These are phyloP conservation scores for Ophiosphaerella herpotricha DNA, from an alignment of 2,329 filamentous ascomycete genomes.

Conservation along the genomic window DNA sequence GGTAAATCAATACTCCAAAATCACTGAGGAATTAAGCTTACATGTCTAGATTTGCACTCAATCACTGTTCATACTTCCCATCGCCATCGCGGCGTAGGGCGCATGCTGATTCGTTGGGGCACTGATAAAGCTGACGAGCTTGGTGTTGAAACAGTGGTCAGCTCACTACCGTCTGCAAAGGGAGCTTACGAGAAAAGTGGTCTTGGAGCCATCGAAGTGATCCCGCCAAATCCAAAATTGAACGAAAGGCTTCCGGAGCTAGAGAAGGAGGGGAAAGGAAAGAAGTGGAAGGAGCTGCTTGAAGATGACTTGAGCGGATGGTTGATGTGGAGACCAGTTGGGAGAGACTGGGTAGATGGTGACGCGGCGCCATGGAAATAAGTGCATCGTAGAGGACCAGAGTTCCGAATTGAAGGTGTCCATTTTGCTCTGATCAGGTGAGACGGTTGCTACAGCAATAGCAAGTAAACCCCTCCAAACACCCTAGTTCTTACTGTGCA, in stretches of 20 bases:
- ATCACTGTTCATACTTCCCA: conserved; percentile 29
- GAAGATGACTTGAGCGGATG: conserved; percentile 26
- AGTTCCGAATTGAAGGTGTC: too few relatives aligned
- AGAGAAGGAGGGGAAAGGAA: conserved; percentile 11
- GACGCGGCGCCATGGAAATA: conserved; percentile 24
- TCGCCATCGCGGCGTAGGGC: conserved; percentile 41
- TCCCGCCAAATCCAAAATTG: conserved; percentile 18
- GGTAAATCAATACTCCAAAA: conserved; percentile 5
- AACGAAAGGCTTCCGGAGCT: conserved; percentile 1
- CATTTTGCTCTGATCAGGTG: too few relatives aligned
- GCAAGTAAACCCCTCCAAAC: too few relatives aligned
- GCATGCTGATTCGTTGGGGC: conserved; percentile 46
- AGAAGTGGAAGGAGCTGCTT: conserved; percentile 25
- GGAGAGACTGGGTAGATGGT: conserved; percentile 22
- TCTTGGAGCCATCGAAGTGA: conserved; percentile 22
- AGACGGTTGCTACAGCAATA: too few relatives aligned
- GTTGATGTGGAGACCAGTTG: conserved; percentile 30
- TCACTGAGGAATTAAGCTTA: background rate
- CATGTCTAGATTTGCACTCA: conserved; percentile 16
- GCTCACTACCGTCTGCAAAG: conserved; percentile 19
- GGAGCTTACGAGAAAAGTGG: conserved; percentile 28
- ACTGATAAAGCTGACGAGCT: conserved; percentile 43
- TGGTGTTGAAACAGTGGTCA: conserved; percentile 26
- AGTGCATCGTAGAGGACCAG: too few relatives aligned
- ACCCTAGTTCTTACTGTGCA: too few relatives aligned